Percentiles rank a stretch among this genome's conserved stretches.
Evolutionary conservation across 2,329 filamentous ascomycete genomes (phyloP).

Genomic region (Fusarium sp.): DNA sequence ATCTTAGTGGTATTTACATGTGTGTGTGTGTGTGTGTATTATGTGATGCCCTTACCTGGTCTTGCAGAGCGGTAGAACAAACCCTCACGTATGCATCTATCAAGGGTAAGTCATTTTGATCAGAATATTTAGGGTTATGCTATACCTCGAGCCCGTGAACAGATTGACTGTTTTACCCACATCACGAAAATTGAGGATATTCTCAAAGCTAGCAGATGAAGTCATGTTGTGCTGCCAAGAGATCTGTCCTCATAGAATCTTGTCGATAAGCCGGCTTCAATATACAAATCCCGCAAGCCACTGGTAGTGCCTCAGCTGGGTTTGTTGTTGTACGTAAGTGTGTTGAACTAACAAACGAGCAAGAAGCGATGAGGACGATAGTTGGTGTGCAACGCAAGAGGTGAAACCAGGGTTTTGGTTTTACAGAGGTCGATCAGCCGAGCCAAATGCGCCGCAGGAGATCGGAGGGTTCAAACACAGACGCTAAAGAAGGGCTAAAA

Average conservation of each 20-base stretch:
- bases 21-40: neutral
- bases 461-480: constrained; percentile 29
- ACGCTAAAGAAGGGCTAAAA: constrained; percentile 23
- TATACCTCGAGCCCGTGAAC: constrained; percentile 67
- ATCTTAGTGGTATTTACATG: constrained; percentile 20
- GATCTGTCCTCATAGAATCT: neutral
- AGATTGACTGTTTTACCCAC: constrained; percentile 76
- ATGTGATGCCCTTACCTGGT: constrained; percentile 58
- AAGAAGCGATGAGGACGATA: constrained; percentile 8
- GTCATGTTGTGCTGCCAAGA: constrained; percentile 37
- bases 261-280: neutral
- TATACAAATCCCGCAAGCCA: neutral
- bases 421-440: constrained; percentile 33
- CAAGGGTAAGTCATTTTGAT: constrained; percentile 4
- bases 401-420: constrained; percentile 28
- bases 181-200: constrained; percentile 81
- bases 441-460: constrained; percentile 27
- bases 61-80: constrained; percentile 77
- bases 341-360: constrained; percentile 1
- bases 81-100: constrained; percentile 68
- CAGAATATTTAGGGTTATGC: neutral
- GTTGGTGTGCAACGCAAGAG: constrained; percentile 19
- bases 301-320: constrained; percentile 2
- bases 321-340: neutral
- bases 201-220: constrained; percentile 40